Percentiles rank a stretch among this genome's conserved stretches.
Evolutionary conservation across 345 rosid genomes (phyloP).

Genomic region (Pistacia atlantica): DNA sequence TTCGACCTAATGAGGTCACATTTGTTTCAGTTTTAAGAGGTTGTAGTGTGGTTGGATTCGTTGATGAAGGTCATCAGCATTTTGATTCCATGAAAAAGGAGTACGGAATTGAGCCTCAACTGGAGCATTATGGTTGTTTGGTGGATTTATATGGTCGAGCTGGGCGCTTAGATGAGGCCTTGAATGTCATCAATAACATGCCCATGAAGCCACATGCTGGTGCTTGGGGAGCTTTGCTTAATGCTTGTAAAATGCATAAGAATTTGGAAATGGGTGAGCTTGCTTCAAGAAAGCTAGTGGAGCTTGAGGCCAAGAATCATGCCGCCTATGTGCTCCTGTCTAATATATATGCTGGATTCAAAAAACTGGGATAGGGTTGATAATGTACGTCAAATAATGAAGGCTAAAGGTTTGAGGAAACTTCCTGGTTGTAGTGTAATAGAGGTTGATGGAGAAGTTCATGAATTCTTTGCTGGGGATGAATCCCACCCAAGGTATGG

Average conservation of each 20-base stretch:
- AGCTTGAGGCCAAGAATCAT: constrained; percentile 51
- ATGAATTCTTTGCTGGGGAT: constrained; percentile 61
- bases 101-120: constrained; percentile 52
- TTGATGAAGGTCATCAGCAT: constrained; percentile 51
- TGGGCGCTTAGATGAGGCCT: constrained; percentile 52
- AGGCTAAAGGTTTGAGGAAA: constrained; percentile 51
- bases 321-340: constrained; percentile 66
- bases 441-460: constrained; percentile 58
- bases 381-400: constrained; percentile 50
- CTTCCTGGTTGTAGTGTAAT: constrained; percentile 63
- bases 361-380: constrained; percentile 53
- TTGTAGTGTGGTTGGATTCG: constrained; percentile 57
- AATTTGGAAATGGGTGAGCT: constrained; percentile 55
- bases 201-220: constrained; percentile 62
- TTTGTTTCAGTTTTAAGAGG: constrained; percentile 58
- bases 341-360: constrained; percentile 64
- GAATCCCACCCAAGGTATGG: constrained; percentile 51
- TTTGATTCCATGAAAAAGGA: constrained; percentile 50
- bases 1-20: constrained; percentile 53
- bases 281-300: constrained; percentile 52
- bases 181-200: constrained; percentile 46
- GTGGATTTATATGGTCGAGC: constrained; percentile 65
- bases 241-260: constrained; percentile 57
- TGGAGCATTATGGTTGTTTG: constrained; percentile 76
- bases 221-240: constrained; percentile 72